A percentile compares a stretch with the other conserved stretches of the same genome.
Evolutionary conservation across 2,329 filamentous ascomycete species (phyloP).

Genomic region (Calonectria crousiana): DNA sequence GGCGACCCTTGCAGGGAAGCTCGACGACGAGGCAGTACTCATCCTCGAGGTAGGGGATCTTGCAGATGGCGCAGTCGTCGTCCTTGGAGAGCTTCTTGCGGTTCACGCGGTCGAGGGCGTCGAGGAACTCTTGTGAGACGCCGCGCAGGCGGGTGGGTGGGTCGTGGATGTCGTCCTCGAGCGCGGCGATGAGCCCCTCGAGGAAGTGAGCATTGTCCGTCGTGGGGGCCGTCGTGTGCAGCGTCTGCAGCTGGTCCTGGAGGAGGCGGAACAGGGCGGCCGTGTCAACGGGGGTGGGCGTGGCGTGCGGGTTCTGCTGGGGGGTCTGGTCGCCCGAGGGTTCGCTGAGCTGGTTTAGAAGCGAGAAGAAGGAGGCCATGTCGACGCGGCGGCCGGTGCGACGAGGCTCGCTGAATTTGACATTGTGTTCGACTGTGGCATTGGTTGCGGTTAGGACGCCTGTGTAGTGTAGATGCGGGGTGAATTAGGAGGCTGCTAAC

Average conservation of each 20-base stretch:
- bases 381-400: conserved; percentile 66
- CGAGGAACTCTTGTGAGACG: conserved; percentile 70
- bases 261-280: conserved; percentile 69
- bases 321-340: conserved; percentile 49
- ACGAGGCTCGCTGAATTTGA: conserved; percentile 58
- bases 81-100: conserved; percentile 63
- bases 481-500: conserved; percentile 45
- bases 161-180: conserved; percentile 64
- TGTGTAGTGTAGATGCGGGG: conserved; percentile 20
- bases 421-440: conserved; percentile 72
- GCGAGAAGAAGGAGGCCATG: conserved; percentile 73
- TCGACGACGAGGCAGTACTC: conserved; percentile 73
- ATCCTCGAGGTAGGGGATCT: conserved; percentile 71
- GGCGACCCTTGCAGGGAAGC: conserved; percentile 70
- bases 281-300: conserved; percentile 70
- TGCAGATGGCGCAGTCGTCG: conserved; percentile 73
- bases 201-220: conserved; percentile 64
- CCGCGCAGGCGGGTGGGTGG: conserved; percentile 66
- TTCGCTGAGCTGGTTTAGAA: conserved; percentile 65
- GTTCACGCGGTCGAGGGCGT: conserved; percentile 69
- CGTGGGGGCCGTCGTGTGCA: conserved; percentile 62
- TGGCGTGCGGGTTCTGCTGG: conserved; percentile 67
- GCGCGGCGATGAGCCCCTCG: conserved; percentile 57
- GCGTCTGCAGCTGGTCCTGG: conserved; percentile 68
- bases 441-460: conserved; percentile 5